Evolutionary conservation across 495 filamentous ascomycete species (phyloP), one percentile per base, ranked within the genome.

Genomic region (Daldinia concentrica): DNA sequence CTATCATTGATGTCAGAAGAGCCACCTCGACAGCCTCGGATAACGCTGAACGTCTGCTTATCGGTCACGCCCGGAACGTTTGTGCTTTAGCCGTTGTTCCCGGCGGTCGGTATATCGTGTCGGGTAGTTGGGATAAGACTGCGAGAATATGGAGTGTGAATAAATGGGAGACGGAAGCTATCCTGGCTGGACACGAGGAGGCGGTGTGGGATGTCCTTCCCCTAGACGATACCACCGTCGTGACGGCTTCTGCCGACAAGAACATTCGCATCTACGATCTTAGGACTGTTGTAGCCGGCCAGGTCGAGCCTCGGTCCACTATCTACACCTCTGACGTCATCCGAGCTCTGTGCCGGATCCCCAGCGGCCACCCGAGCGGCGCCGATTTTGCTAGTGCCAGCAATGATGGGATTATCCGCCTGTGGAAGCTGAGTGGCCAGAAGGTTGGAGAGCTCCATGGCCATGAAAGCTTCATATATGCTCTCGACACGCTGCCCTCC

Each of bases 381-480:
- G 94, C 93, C 19, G 88, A 95, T 9, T 93, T 98, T 76, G 94
- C 92, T 7, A 93, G 93, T 37, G 93, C 94, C 4, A 90, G 93
- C 62, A 97, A 98, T 74, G 93, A 97, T 75, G 91, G 91, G 43
- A 79, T 94, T 6, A 92, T 98, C 67, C 88, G 93, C 37, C 81
- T 97, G 8, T 98, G 93, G 89, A 94, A 90, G 19, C 69, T 95
- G 8, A 83, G 90, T 56, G 95, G 95, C 12, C 80, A 87, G 32
- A 83, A 91, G 60, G 84, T 96, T 5, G 89, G 86, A 19, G 87
- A 93, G 71, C 82, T 98, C 4, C 86, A 89, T 64, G 95, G 95
- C 3, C 96, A 99, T 74, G 94, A 97, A 62, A 95, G 89, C 75
- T 99, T 97, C 79, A 95, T 99, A 63, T 99, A 99, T 79, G 92